A percentile compares a stretch with the other conserved stretches of the same genome.
Evolutionary conservation across 768 basidiomycete genomes (phyloP).

Genomic region (Chiua virens): DNA sequence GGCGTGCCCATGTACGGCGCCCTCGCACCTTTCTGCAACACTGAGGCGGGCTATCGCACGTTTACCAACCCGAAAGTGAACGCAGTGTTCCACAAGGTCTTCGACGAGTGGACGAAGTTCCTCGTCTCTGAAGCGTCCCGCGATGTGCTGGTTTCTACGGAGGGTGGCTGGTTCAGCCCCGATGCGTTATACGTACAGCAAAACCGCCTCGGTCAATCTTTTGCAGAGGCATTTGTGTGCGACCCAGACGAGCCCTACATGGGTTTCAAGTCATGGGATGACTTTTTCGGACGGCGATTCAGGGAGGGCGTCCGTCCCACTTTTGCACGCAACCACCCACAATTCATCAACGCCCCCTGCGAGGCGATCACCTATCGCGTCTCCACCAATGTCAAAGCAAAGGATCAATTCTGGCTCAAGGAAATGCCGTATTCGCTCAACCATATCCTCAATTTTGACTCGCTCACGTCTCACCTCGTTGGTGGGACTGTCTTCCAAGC

Average conservation of each 20-base stretch:
- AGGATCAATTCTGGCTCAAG: conserved; percentile 61
- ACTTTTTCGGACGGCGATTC: conserved; percentile 54
- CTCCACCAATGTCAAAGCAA: conserved; percentile 35
- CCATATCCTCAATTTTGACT: conserved; percentile 51
- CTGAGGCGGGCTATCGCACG: conserved; percentile 19
- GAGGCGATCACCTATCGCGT: conserved; percentile 52
- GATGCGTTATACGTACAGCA: conserved; percentile 24
- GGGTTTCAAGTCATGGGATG: conserved; percentile 53
- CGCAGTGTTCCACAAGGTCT: conserved; percentile 43
- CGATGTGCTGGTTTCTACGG: conserved; percentile 37
- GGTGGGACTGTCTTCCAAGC: conserved; percentile 58
- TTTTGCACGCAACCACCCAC: conserved; percentile 19
- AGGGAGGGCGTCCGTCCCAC: conserved; percentile 42
- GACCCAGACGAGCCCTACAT: conserved; percentile 39
- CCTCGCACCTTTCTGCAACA: conserved; percentile 24
- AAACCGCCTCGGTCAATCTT: conserved; percentile 22
- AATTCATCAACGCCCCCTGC: conserved; percentile 51
- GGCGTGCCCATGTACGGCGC: conserved; percentile 23
- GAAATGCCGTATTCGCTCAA: conserved; percentile 58
- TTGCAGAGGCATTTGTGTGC: conserved; percentile 41
- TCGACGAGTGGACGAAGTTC: conserved; percentile 50
- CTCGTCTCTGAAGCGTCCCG: conserved; percentile 45
- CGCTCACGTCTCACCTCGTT: conserved; percentile 40
- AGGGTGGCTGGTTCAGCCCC: conserved; percentile 51
- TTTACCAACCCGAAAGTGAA: conserved; percentile 45